Percentiles rank a stretch among this genome's conserved stretches.
phyloP scores from a whole-genome alignment of 345 rosid species.

The Rhizophora apiculata region DNA sequence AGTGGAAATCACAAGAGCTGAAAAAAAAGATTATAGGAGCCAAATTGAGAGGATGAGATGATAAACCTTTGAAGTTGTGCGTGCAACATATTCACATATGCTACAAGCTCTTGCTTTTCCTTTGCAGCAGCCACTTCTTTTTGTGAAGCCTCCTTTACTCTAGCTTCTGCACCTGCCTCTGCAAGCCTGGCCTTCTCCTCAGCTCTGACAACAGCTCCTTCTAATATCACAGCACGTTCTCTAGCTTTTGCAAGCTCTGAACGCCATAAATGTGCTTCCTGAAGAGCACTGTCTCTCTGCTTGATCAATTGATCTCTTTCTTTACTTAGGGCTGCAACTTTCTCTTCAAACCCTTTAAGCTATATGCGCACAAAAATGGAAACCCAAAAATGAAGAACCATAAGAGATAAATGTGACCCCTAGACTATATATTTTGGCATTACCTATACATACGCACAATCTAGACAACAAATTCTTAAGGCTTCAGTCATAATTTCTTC shows the following conservation, averaged over 20 bases:
- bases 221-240: slow-evolving; percentile 83
- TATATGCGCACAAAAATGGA: slow-evolving; percentile 27
- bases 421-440: no score
- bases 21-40: neutral
- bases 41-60: slow-evolving; percentile 11
- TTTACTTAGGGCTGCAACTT: slow-evolving; percentile 45
- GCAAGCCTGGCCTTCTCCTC: slow-evolving; percentile 89
- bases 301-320: slow-evolving; percentile 74
- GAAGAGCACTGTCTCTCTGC: slow-evolving; percentile 82
- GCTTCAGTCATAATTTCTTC: neutral
- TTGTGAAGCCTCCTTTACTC: slow-evolving; percentile 70
- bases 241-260: slow-evolving; percentile 94
- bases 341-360: slow-evolving; percentile 76
- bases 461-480: no score
- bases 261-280: slow-evolving; percentile 97
- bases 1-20: neutral
- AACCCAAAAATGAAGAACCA: slow-evolving; percentile 1
- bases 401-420: neutral
- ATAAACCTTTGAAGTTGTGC: slow-evolving; percentile 85
- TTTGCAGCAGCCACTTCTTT: slow-evolving; percentile 65
- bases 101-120: slow-evolving; percentile 89
- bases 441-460: no score
- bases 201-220: slow-evolving; percentile 85
- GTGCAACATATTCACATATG: slow-evolving; percentile 73
- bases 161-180: slow-evolving; percentile 74